phyloP scores from a whole-genome alignment of 2,329 filamentous ascomycete genomes.

The Aspergillus sp. region DNA sequence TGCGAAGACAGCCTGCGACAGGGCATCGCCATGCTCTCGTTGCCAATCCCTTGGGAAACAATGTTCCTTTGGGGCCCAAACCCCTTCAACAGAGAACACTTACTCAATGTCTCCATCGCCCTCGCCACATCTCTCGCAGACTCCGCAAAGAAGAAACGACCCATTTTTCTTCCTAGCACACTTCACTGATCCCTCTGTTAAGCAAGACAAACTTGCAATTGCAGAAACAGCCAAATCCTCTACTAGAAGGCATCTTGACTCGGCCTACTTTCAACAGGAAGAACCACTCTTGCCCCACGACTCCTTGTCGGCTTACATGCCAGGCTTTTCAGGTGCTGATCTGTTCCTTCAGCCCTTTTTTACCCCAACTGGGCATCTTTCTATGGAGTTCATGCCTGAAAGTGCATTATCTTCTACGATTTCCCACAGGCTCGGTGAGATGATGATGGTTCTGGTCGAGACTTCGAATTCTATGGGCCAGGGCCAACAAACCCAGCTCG shows the following conservation, averaged over 20 bases:
- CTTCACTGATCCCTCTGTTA: constrained; percentile 30
- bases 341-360: constrained; percentile 16
- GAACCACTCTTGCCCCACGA: constrained; percentile 27
- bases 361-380: constrained; percentile 19
- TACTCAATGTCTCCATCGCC: constrained; percentile 3
- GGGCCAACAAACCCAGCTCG: constrained; percentile 10
- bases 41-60: constrained; percentile 23
- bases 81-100: neutral
- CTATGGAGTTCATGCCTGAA: constrained; percentile 19
- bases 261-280: constrained; percentile 30
- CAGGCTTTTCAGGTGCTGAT: constrained; percentile 14
- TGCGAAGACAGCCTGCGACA: constrained; percentile 31
- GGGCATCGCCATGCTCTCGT: constrained; percentile 26
- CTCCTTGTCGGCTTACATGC: constrained; percentile 18
- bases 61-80: constrained; percentile 22
- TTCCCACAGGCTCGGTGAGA: constrained; percentile 27
- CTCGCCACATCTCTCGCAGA: constrained; percentile 7
- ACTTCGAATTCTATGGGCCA: constrained; percentile 31
- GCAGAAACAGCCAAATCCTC: constrained; percentile 34
- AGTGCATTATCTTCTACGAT: constrained; percentile 19
- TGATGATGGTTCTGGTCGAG: constrained; percentile 30
- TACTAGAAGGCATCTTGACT: constrained; percentile 28
- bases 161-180: constrained; percentile 33
- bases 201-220: constrained; percentile 32
- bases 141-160: constrained; percentile 3